Base-by-base conservation (phyloP, 306 rosid genomes). In the Cicer yamashitae region DNA sequence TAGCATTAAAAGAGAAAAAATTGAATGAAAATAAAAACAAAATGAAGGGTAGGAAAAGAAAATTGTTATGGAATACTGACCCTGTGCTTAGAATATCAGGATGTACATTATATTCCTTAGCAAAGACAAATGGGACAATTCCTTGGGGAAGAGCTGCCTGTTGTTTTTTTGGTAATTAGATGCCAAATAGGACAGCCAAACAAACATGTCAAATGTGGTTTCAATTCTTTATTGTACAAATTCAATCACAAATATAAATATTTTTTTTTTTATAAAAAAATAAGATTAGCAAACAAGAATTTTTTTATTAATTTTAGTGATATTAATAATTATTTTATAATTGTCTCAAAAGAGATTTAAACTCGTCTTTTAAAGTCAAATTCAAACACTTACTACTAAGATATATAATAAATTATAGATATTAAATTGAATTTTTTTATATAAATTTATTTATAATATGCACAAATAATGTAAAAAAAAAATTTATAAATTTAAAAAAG, bases 141-240 rank as follows among this genome's bases (percentile, higher is more conserved):
- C 98, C 98, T 88, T 90, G 97, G 50, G 98, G 98, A 25, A 94
- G 94, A 84, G 98, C 97, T 81, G 98, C 97, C 98, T 94, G 90
- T 81, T 53, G 38, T 72, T 69, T 79, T 34, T 77, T 56, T 51
- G 73, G 71, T 39, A 70, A 59, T 66, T 41, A 47, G 2, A 66
- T 71, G 41, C 79, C 81, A 54, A 77, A 71, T 54, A 73, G 73
- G 75, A 73, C 75, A 82, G 68, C 44, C 74, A 77, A 80, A 82
- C 57, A 79, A 77, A 78, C 78, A 80, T 79, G 86, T 83, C 77
- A 87, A 74, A 67, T 64, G 52, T 71, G 64, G 73, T 71, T 41
- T 82, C 78, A 85, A 30, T 70, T 83, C 70, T 82, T 79, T 81
- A 43, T 85, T 82, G 71, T 81, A 65, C 69, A 54, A 70, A 73